Evolutionary conservation across 2,329 filamentous ascomycete species (phyloP), one percentile per base, ranked within the genome.

Genomic region (Dactylellina parvicollis): DNA sequence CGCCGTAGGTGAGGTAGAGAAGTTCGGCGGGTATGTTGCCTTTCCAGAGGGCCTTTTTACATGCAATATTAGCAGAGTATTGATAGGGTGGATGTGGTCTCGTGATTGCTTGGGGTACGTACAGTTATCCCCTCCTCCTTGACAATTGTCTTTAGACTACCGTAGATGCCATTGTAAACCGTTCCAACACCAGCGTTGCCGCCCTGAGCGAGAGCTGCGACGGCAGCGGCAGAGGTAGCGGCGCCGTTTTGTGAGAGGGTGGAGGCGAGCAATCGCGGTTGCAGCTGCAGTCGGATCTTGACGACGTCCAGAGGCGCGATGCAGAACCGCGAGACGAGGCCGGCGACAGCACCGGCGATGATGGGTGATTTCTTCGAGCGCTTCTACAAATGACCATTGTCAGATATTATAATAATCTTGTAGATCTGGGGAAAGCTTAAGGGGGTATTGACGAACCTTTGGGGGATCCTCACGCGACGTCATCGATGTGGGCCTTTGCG

Each of bases 271-370:
- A 73, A 16, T 3, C 96, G 90, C 46, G 91, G 87, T 81, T 98
- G 95, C 16, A 99, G 88, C 81, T 99, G 95, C 47, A 98, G 89
- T 49, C 95, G 91, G 82, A 99, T 99, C 84, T 99, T 98, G 82
- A 98, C 88, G 75, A 99, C 95, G 81, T 99, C 95, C 76, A 99
- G 90, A 59, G 95, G 95, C 16, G 95, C 92, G 80, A 98, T 90
- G 79, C 95, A 87, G 84, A 99, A 98, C 55, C 64, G 54, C 5
- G 64, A 69, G 32, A 61, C 44, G 22, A 69, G 36, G 38, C 64
- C 64, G 22, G 64, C 64, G 7, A 69, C 47, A 2, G 55, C 64
- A 26, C 64, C 64, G 14, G 64, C 64, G 24, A 69, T 69, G 16
- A 69, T 69, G 4, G 64, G 64, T 22, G 54, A 55, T 24, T 59